A percentile compares a stretch with the other conserved stretches of the same genome.
phyloP scores from a whole-genome alignment of 2,329 filamentous ascomycete species.

The Fusarium nematophilum region DNA sequence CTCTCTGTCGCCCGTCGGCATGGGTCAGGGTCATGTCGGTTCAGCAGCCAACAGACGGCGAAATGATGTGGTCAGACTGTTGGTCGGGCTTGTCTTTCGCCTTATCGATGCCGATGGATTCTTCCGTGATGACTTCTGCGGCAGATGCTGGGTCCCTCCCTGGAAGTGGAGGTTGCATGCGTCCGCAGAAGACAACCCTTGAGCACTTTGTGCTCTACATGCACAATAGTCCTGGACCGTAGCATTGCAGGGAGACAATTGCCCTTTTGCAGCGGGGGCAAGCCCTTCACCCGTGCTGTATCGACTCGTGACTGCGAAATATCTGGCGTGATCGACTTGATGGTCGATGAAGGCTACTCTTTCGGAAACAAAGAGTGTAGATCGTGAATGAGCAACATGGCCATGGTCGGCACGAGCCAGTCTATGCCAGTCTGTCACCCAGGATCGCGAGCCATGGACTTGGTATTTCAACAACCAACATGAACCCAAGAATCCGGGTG shows the following conservation, averaged over 20 bases:
- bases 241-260: background rate
- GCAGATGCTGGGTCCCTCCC: background rate
- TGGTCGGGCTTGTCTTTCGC: background rate
- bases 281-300: constrained; percentile 19
- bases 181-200: background rate
- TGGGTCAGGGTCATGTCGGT: constrained; percentile 1
- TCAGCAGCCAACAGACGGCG: constrained; percentile 6
- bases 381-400: constrained; percentile 6
- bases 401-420: constrained; percentile 15
- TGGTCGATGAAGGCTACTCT: constrained; percentile 3
- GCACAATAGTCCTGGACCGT: background rate
- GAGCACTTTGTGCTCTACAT: background rate
- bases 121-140: background rate
- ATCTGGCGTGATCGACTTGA: constrained; percentile 15
- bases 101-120: background rate
- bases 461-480: constrained; percentile 13
- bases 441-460: constrained; percentile 13
- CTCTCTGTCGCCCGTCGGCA: background rate
- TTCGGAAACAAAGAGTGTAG: constrained; percentile 17
- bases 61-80: constrained; percentile 6
- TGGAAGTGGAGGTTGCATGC: background rate
- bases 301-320: background rate
- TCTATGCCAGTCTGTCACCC: background rate
- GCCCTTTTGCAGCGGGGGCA: background rate
- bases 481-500: constrained; percentile 4